Percentiles rank a stretch among this genome's conserved stretches.
These are phyloP conservation scores for Liriodendron chinense DNA, from an alignment of 164 flowering plant genomes.

Conservation along the genomic window DNA sequence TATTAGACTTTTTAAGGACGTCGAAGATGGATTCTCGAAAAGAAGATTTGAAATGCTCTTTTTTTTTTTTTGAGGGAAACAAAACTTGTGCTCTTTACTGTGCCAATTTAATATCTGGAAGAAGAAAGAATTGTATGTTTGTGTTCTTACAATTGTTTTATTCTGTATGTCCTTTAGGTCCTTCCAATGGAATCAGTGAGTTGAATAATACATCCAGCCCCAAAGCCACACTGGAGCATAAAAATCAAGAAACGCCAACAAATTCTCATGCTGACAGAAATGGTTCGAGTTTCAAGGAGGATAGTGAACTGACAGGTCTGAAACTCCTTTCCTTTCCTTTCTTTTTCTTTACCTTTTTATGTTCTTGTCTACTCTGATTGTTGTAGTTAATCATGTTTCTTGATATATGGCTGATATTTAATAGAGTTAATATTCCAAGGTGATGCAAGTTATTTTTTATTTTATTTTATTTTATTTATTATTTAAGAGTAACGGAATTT, in stretches of 20 bases:
- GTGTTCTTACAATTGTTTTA: neutral
- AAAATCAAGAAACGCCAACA: neutral
- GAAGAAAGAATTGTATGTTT: neutral
- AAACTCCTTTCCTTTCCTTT: neutral
- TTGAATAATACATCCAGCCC: neutral
- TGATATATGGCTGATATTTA: too few relatives aligned
- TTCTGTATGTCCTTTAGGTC: slow-evolving; percentile 7
- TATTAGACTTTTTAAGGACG: too few relatives aligned
- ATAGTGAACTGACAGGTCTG: neutral
- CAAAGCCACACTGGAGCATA: neutral
- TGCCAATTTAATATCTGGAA: neutral
- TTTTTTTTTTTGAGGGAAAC: neutral
- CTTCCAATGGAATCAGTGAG: slow-evolving; percentile 9
- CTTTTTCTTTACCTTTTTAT: neutral
- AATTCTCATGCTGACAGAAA: neutral
- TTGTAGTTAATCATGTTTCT: too few relatives aligned
- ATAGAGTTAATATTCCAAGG: too few relatives aligned
- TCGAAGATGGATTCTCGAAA: too few relatives aligned
- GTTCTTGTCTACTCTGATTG: neutral
- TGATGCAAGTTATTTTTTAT: too few relatives aligned
- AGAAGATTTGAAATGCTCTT: too few relatives aligned
- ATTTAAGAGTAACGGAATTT: too few relatives aligned
- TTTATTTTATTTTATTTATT: too few relatives aligned
- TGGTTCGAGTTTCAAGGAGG: neutral
- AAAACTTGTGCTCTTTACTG: neutral